phyloP scores from a whole-genome alignment of 768 basidiomycete genomes.

The Mycena latifolia region DNA sequence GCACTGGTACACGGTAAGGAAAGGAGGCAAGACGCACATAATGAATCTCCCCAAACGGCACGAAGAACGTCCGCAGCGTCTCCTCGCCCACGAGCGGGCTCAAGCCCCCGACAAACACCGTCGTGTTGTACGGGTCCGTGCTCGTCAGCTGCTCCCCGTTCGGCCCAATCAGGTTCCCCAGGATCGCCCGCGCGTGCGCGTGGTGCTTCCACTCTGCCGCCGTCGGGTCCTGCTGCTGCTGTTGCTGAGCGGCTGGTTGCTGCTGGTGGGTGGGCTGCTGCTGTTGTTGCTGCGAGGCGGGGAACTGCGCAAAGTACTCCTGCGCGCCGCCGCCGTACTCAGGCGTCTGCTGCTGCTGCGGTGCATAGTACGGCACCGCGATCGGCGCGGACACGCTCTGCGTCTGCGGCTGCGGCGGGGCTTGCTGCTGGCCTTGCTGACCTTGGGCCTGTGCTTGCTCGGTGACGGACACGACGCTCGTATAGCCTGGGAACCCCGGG shows the following conservation, averaged over 20 bases:
- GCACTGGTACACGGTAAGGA: conserved; percentile 24
- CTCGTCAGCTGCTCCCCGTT: conserved; percentile 90
- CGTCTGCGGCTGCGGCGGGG: conserved; percentile 3
- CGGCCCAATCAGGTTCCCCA: conserved; percentile 87
- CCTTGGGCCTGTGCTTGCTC: conserved; percentile 24
- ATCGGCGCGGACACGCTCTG: conserved; percentile 79
- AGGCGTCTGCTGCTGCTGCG: not conserved
- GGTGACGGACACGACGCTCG: conserved; percentile 3
- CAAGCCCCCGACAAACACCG: conserved; percentile 93
- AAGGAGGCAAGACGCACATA: conserved; percentile 68
- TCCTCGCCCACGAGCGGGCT: conserved; percentile 93
- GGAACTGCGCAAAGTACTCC: conserved; percentile 23
- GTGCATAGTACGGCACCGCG: conserved; percentile 53
- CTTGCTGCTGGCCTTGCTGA: not conserved
- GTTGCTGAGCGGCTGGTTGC: not conserved
- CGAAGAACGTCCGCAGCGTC: conserved; percentile 90
- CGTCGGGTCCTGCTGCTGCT: conserved; percentile 30
- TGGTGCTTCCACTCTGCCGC: conserved; percentile 91
- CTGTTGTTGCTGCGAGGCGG: conserved; percentile 32
- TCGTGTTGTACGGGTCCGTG: conserved; percentile 96
- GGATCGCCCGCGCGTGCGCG: conserved; percentile 83
- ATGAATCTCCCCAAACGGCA: conserved; percentile 93
- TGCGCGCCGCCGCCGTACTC: not conserved
- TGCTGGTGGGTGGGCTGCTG: not conserved
- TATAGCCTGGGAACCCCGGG: not conserved